Conservation (phyloP, 106 monocot species). For the Allium cepa region DNA sequence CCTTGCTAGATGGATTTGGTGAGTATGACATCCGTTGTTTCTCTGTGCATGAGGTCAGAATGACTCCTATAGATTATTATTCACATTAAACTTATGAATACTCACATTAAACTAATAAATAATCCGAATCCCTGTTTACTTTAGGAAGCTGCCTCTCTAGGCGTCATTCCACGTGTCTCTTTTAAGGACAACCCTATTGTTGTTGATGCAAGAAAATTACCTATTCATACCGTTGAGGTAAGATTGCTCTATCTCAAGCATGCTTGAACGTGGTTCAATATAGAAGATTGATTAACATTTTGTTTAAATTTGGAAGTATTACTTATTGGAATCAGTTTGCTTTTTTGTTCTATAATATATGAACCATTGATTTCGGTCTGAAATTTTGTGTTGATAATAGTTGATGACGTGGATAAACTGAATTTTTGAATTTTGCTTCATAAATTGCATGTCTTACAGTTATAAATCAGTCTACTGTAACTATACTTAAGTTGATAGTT, state of each 20-base stretch:
- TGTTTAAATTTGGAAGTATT: neutral
- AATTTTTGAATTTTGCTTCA: neutral
- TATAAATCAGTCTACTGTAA: too few species aligned
- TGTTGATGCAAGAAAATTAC: slow-evolving; percentile 75
- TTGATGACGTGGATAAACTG: neutral
- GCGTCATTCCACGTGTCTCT: slow-evolving; percentile 55
- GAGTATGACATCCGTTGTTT: slow-evolving; percentile 84
- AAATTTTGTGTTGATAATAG: neutral
- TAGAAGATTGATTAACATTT: neutral
- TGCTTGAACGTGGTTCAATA: neutral
- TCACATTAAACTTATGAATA: neutral
- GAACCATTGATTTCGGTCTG: neutral
- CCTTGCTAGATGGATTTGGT: slow-evolving; percentile 87
- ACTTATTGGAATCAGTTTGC: neutral
- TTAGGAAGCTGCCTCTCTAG: slow-evolving; percentile 73
- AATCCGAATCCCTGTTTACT: neutral
- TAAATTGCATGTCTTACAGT: too few species aligned
- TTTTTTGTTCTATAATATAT: neutral
- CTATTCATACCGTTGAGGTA: slow-evolving; percentile 74
- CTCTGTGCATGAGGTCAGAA: slow-evolving; percentile 61
- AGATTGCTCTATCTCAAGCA: neutral
- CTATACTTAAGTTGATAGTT: too few species aligned
- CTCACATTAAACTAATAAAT: neutral
- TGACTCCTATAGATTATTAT: neutral
- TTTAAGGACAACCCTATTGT: slow-evolving; percentile 72